Conservation (phyloP, 768 basidiomycete genomes). For the Pleurotus pulmonarius region DNA sequence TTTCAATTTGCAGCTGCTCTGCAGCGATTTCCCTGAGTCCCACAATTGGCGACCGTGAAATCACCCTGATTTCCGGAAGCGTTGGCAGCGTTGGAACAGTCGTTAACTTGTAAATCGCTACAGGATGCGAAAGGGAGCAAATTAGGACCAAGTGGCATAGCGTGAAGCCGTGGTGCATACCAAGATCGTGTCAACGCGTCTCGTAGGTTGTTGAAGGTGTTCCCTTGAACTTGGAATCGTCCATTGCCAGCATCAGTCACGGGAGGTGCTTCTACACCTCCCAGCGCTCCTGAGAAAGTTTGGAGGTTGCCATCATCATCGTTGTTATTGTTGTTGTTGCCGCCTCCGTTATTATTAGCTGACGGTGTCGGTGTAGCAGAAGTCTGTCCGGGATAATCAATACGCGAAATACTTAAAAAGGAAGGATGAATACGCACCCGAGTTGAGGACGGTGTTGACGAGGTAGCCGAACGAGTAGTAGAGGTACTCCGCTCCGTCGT, state of each 20-base stretch:
- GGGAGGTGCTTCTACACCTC: conserved; percentile 42
- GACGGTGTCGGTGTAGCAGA: conserved; percentile 8
- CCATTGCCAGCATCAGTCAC: conserved; percentile 36
- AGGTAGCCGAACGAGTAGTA: conserved; percentile 7
- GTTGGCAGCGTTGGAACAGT: conserved; percentile 56
- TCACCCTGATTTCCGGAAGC: conserved; percentile 41
- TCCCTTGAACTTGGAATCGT: conserved; percentile 46
- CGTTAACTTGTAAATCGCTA: conserved; percentile 56
- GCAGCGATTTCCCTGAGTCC: conserved; percentile 40
- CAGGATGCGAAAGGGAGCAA: background rate
- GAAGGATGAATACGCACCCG: conserved; percentile 5
- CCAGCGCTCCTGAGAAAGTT: conserved; percentile 44
- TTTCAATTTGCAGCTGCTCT: conserved; percentile 18
- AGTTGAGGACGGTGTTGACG: conserved; percentile 11
- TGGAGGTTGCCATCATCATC: conserved; percentile 35
- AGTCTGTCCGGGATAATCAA: conserved; percentile 3
- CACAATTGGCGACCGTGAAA: conserved; percentile 45
- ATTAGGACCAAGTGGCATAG: background rate
- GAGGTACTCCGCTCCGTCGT: no score
- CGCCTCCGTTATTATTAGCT: conserved; percentile 7
- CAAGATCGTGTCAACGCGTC: conserved; percentile 49
- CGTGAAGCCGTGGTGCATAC: conserved; percentile 17
- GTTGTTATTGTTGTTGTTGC: conserved; percentile 9
- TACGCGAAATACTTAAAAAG: background rate
- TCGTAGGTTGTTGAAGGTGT: conserved; percentile 42